Percentiles rank a stretch among this genome's conserved stretches.
Conservation (phyloP, 192 early-diverging fungal species). For the Podochytrium sp. region DNA sequence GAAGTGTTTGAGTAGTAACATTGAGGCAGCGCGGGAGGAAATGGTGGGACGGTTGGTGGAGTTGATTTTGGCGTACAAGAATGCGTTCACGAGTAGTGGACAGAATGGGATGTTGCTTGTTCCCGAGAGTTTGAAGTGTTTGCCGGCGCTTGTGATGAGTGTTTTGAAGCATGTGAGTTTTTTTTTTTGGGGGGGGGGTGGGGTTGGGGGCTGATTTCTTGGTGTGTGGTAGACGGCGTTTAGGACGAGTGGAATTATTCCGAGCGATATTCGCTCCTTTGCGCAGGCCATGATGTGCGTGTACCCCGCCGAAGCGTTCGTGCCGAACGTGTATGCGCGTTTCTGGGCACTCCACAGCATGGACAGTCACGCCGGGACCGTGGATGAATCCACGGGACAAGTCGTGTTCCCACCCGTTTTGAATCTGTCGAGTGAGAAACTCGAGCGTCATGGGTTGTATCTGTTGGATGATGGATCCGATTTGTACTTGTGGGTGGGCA, state of each 20-base stretch:
- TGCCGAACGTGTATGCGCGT: conserved; percentile 73
- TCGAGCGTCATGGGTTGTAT: conserved; percentile 85
- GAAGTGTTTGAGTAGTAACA: conserved; percentile 76
- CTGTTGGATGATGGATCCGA: conserved; percentile 83
- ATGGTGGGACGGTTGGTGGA: conserved; percentile 85
- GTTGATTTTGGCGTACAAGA: conserved; percentile 89
- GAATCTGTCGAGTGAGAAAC: conserved; percentile 82
- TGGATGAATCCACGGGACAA: conserved; percentile 51
- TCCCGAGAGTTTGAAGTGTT: conserved; percentile 81
- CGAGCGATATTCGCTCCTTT: conserved; percentile 80
- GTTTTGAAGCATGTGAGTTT: conserved; percentile 82
- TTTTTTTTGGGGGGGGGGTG: too few relatives aligned
- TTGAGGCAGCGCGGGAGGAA: conserved; percentile 94
- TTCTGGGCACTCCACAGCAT: conserved; percentile 87
- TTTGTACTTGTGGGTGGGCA: conserved; percentile 88
- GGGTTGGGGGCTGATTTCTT: too few relatives aligned
- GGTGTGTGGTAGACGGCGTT: conserved; percentile 61
- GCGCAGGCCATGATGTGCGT: conserved; percentile 81
- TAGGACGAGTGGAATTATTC: conserved; percentile 54
- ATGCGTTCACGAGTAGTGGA: conserved; percentile 73
- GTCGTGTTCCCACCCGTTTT: conserved; percentile 77
- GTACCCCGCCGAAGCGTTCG: conserved; percentile 75
- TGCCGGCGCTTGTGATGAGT: conserved; percentile 82
- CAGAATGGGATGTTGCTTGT: conserved; percentile 81
- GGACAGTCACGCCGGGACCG: conserved; percentile 46